Conservation (phyloP, 495 filamentous ascomycete species). For the Schizothecium vesticola region DNA sequence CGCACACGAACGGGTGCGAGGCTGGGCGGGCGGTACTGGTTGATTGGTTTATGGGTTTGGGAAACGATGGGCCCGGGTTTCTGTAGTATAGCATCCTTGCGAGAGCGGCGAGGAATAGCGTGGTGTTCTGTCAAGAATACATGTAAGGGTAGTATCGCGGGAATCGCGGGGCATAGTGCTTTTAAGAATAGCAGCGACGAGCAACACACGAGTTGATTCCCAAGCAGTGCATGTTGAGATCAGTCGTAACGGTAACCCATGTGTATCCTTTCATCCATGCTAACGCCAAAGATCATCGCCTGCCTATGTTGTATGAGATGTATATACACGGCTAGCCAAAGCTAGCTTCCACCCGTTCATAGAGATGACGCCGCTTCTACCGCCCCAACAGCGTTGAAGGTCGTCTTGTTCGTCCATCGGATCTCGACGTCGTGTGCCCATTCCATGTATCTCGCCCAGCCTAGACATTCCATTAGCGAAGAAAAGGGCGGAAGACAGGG, state of each 20-base stretch:
- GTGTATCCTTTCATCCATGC: background rate
- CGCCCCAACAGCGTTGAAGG: constrained; percentile 63
- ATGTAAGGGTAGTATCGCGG: background rate
- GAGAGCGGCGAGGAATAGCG: background rate
- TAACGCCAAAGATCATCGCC: background rate
- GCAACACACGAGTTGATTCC: background rate
- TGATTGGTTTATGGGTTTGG: background rate
- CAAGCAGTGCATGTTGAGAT: background rate
- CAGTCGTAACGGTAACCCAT: background rate
- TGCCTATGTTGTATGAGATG: background rate
- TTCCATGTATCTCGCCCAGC: constrained; percentile 55
- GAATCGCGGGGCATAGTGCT: background rate
- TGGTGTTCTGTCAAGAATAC: background rate
- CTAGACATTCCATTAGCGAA: constrained; percentile 26
- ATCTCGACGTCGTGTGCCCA: constrained; percentile 53
- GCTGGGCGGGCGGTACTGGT: background rate
- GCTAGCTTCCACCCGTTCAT: constrained; percentile 36
- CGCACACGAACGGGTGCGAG: constrained; percentile 1
- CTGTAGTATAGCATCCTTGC: constrained; percentile 8
- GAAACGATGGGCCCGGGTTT: background rate
- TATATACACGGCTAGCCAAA: background rate
- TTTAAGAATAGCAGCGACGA: background rate
- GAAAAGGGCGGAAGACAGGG: background rate
- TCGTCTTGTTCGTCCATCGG: constrained; percentile 43
- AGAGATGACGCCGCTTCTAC: constrained; percentile 65